Conservation (phyloP, 768 basidiomycete species). For the Tricholoma saponaceum region DNA sequence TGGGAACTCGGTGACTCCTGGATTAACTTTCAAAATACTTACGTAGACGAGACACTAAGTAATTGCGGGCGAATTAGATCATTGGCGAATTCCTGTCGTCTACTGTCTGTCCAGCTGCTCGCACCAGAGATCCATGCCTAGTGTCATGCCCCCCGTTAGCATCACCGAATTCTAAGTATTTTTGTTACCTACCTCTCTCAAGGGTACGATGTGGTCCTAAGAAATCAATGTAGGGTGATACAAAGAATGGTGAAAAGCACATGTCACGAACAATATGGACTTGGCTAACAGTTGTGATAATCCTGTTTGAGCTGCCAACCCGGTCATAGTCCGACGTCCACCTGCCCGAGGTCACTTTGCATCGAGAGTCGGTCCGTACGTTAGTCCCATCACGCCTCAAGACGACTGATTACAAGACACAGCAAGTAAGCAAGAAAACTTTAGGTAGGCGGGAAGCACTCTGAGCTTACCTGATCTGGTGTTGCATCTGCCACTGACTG, state of each 20-base stretch:
- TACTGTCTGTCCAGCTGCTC: slow-evolving; percentile 43
- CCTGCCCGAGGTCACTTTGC: slow-evolving; percentile 41
- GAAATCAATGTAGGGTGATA: neutral
- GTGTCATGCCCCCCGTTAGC: neutral
- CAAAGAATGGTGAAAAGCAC: neutral
- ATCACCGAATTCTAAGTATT: too few species aligned
- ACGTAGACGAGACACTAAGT: slow-evolving; percentile 30
- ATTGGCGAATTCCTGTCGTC: slow-evolving; percentile 50
- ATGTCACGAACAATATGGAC: slow-evolving; percentile 42
- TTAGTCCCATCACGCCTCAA: slow-evolving; percentile 40
- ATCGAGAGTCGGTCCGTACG: slow-evolving; percentile 38
- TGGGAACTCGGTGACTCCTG: slow-evolving; percentile 26
- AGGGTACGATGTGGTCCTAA: slow-evolving; percentile 51
- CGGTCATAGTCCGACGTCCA: slow-evolving; percentile 53
- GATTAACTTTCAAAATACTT: too few species aligned
- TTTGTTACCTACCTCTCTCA: slow-evolving; percentile 43
- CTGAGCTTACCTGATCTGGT: slow-evolving; percentile 42
- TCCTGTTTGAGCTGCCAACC: too few species aligned
- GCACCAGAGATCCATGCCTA: slow-evolving; percentile 58
- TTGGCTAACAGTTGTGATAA: slow-evolving; percentile 40
- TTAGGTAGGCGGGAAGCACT: neutral
- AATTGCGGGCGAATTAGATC: slow-evolving; percentile 54
- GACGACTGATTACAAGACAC: slow-evolving; percentile 29
- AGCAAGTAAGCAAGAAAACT: neutral
- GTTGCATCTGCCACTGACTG: slow-evolving; percentile 49